Evolutionary conservation across 768 basidiomycete species (phyloP).

Genomic region (Chalciporus chontae): DNA sequence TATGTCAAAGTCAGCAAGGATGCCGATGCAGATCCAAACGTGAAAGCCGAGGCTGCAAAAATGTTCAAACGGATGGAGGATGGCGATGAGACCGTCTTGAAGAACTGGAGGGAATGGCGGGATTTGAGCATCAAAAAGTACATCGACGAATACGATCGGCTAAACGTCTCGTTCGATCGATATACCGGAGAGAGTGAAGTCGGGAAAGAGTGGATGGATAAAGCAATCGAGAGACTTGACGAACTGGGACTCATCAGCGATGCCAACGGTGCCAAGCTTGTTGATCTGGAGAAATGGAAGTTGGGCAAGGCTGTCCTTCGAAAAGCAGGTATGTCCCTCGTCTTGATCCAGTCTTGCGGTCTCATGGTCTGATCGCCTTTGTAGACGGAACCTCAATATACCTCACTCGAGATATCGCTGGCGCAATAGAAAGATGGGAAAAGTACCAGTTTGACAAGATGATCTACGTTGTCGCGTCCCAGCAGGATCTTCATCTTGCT

Average conservation of each 20-base stretch:
- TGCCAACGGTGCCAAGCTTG: conserved; percentile 75
- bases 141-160: conserved; percentile 76
- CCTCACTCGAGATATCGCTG: conserved; percentile 92
- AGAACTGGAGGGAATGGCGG: conserved; percentile 92
- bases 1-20: conserved; percentile 95
- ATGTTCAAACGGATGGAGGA: conserved; percentile 97
- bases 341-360: not conserved
- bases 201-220: conserved; percentile 67
- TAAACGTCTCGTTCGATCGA: conserved; percentile 89
- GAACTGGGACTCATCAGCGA: conserved; percentile 75
- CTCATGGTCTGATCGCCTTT: not conserved
- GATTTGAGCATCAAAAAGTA: conserved; percentile 89
- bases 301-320: conserved; percentile 86
- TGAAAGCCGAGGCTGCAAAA: conserved; percentile 71
- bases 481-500: conserved; percentile 81
- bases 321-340: conserved; percentile 61
- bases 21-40: conserved; percentile 63
- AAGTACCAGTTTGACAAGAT: conserved; percentile 89
- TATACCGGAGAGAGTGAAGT: conserved; percentile 91
- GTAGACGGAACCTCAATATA: conserved; percentile 92
- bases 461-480: conserved; percentile 89
- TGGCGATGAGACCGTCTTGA: conserved; percentile 78
- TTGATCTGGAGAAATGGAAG: conserved; percentile 88
- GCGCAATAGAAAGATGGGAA: conserved; percentile 87
- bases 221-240: conserved; percentile 63